These are phyloP conservation scores for Naganishia albida DNA, from an alignment of 1,284 basidiomycete species.

Conservation along the genomic window DNA sequence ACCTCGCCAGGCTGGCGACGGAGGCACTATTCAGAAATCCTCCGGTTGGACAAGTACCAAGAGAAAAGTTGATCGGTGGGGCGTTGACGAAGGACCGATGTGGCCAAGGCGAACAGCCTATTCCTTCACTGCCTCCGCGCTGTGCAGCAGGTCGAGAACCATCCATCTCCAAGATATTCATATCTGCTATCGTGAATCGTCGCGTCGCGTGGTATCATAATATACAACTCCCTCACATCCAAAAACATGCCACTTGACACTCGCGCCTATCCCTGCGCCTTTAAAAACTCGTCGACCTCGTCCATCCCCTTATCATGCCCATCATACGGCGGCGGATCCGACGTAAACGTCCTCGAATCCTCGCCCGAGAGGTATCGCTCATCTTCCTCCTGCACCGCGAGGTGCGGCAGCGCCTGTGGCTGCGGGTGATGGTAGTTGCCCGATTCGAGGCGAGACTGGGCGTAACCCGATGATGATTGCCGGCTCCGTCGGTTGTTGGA, in stretches of 20 bases:
- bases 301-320: conserved; percentile 37
- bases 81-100: too few species aligned
- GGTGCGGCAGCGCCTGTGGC: conserved; percentile 7
- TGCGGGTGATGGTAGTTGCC: conserved; percentile 14
- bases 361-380: conserved; percentile 32
- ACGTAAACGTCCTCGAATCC: conserved; percentile 28
- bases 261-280: conserved; percentile 18
- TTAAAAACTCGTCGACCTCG: conserved; percentile 44
- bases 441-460: conserved; percentile 22
- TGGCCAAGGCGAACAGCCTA: too few species aligned
- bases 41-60: too few species aligned
- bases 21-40: too few species aligned
- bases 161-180: too few species aligned
- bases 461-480: conserved; percentile 6
- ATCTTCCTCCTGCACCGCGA: conserved; percentile 12
- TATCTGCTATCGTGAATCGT: too few species aligned
- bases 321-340: conserved; percentile 20
- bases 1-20: too few species aligned
- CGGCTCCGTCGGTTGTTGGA: neutral
- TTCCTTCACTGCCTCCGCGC: too few species aligned
- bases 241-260: neutral
- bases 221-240: conserved; percentile 3
- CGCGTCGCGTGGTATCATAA: conserved; percentile 1
- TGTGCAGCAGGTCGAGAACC: too few species aligned
- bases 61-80: too few species aligned